These are phyloP conservation scores for Trichoderma asperelloides DNA, from an alignment of 495 filamentous ascomycete genomes.

Conservation along the genomic window DNA sequence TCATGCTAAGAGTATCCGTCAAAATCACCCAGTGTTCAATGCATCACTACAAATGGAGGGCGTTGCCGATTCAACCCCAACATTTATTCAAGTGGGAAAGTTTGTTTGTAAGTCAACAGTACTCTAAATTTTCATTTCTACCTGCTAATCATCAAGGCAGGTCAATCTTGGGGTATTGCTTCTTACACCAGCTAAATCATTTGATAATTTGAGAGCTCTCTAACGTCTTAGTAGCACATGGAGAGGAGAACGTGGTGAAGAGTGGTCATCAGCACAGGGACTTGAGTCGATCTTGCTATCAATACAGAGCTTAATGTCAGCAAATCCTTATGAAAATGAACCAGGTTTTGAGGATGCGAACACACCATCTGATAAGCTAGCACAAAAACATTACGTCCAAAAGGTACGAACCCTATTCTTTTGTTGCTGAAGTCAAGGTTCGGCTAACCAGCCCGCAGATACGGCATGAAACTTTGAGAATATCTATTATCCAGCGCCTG, in stretches of 20 bases:
- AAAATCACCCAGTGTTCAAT: constrained; percentile 65
- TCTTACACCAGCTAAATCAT: not conserved
- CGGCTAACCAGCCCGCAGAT: constrained; percentile 48
- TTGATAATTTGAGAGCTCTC: constrained; percentile 10
- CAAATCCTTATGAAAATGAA: constrained; percentile 93
- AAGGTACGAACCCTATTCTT: constrained; percentile 50
- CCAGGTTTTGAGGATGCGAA: constrained; percentile 80
- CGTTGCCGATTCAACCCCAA: constrained; percentile 91
- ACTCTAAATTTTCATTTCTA: not conserved
- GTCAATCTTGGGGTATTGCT: constrained; percentile 77
- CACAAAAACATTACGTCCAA: constrained; percentile 69
- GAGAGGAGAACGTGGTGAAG: constrained; percentile 78
- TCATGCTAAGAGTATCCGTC: constrained; percentile 67
- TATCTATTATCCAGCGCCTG: constrained; percentile 77
- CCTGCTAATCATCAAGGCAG: constrained; percentile 32
- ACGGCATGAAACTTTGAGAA: constrained; percentile 78
- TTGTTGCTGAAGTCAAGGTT: not conserved
- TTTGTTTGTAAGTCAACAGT: constrained; percentile 60
- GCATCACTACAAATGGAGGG: constrained; percentile 79
- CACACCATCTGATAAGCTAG: constrained; percentile 57
- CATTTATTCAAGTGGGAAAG: constrained; percentile 84
- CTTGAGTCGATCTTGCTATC: constrained; percentile 91
- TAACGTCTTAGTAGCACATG: constrained; percentile 64
- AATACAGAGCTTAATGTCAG: constrained; percentile 90
- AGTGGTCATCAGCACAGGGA: constrained; percentile 94